These are phyloP conservation scores for Ophidiomyces ophidiicola DNA, from an alignment of 2,329 filamentous ascomycete genomes.

Conservation along the genomic window DNA sequence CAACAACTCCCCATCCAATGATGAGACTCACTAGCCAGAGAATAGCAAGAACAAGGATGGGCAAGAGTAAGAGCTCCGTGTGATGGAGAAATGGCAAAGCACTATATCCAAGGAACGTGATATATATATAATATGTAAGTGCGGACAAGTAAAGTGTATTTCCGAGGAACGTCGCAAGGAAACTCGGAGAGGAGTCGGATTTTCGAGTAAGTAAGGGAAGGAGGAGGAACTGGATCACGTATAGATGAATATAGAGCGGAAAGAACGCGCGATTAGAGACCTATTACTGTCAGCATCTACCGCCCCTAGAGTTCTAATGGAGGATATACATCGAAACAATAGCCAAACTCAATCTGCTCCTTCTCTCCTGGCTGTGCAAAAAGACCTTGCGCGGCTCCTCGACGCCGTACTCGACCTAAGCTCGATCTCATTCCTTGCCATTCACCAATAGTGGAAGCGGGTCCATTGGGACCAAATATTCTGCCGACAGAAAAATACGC, in stretches of 20 bases:
- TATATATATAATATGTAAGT: conserved; percentile 54
- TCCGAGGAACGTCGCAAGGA: conserved; percentile 44
- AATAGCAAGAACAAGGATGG: conserved; percentile 47
- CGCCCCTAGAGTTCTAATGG: background rate
- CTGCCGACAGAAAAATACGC: conserved; percentile 53
- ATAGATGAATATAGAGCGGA: conserved; percentile 54
- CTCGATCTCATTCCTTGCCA: conserved; percentile 23
- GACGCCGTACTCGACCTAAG: conserved; percentile 17
- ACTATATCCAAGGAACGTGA: conserved; percentile 58
- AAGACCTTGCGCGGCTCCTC: conserved; percentile 41
- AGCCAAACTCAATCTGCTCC: conserved; percentile 56
- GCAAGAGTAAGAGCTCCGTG: conserved; percentile 52
- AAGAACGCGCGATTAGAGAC: conserved; percentile 56
- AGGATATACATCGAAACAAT: conserved; percentile 51
- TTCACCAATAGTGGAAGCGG: conserved; percentile 22
- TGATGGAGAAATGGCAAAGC: conserved; percentile 55
- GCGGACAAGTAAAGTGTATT: conserved; percentile 57
- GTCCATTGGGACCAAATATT: conserved; percentile 46
- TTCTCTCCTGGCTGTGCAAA: conserved; percentile 45
- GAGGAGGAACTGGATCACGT: conserved; percentile 54
- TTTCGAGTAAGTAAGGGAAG: conserved; percentile 45
- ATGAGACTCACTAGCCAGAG: conserved; percentile 46
- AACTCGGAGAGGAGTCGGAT: conserved; percentile 35
- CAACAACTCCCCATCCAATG: conserved; percentile 35
- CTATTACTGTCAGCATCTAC: conserved; percentile 21